Conservation (phyloP, 305 asterid species). For the Fraxinus angustifolia region DNA sequence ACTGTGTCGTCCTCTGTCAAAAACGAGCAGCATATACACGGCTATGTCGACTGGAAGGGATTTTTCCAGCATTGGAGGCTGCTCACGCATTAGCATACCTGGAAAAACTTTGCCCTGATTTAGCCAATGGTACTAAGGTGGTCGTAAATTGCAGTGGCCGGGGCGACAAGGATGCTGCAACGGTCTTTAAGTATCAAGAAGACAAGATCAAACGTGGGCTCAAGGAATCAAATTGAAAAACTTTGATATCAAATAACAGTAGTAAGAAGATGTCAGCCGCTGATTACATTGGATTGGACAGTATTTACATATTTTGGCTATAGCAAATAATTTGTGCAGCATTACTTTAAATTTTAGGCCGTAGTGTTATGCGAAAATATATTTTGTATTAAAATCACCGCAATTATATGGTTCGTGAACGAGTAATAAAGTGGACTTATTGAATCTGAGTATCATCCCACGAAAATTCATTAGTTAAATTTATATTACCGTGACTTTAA, state of each 20-base stretch:
- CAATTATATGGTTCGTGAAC: no score
- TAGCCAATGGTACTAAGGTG: background rate
- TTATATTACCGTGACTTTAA: no score
- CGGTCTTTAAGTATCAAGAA: background rate
- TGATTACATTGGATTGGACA: background rate
- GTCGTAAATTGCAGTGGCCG: background rate
- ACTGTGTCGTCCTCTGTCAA: background rate
- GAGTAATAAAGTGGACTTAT: no score
- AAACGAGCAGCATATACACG: background rate
- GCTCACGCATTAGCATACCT: background rate
- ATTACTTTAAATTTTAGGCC: background rate
- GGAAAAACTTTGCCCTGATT: background rate
- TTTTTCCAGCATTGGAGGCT: constrained; percentile 3
- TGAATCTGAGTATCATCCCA: no score
- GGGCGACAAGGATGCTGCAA: constrained; percentile 4
- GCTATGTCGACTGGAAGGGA: constrained; percentile 7
- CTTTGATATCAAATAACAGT: background rate
- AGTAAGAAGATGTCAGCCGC: background rate
- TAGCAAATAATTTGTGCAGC: background rate
- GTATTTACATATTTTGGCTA: background rate
- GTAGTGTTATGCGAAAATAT: no score
- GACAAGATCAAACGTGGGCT: background rate
- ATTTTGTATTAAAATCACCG: no score
- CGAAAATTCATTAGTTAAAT: no score
- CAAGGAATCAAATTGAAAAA: background rate